These are phyloP conservation scores for Ceratobasidium sp. DNA, from an alignment of 1,284 basidiomycete genomes.

Conservation along the genomic window DNA sequence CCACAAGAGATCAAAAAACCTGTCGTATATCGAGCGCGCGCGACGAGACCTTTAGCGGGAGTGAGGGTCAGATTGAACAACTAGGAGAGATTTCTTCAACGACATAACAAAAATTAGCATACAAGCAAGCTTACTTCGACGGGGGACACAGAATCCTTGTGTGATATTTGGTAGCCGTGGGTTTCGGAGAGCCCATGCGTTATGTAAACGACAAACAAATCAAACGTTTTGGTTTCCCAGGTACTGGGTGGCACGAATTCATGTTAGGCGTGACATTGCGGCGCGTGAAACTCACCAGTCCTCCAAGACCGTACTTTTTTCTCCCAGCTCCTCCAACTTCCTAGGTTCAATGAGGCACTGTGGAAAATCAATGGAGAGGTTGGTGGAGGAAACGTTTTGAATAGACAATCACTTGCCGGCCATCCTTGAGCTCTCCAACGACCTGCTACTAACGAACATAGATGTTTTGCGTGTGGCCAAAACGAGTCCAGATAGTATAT, in stretches of 20 bases:
- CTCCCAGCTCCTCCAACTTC: slow-evolving; percentile 5
- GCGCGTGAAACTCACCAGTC: background rate
- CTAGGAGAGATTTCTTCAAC: too few species aligned
- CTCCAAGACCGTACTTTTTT: background rate
- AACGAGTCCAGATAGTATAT: slow-evolving; percentile 37
- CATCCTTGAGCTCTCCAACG: slow-evolving; percentile 12
- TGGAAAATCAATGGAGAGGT: background rate
- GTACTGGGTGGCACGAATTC: background rate
- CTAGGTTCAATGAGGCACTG: slow-evolving; percentile 14
- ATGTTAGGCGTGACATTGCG: background rate
- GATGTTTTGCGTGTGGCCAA: slow-evolving; percentile 31
- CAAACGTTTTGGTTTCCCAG: background rate
- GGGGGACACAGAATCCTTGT: background rate
- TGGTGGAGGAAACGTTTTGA: too few species aligned
- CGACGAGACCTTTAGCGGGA: background rate
- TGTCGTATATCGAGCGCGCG: background rate
- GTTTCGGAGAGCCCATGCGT: slow-evolving; percentile 8
- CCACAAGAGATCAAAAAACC: slow-evolving; percentile 17
- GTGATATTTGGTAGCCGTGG: background rate
- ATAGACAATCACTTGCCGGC: slow-evolving; percentile 37
- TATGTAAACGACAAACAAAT: slow-evolving; percentile 13
- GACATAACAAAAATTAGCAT: too few species aligned
- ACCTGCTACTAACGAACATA: background rate
- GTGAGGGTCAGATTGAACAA: background rate
- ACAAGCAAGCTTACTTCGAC: too few species aligned